Evolutionary conservation across 768 basidiomycete genomes (phyloP), one percentile per base, ranked within the genome.

Genomic region (Lactarius psammicola): DNA sequence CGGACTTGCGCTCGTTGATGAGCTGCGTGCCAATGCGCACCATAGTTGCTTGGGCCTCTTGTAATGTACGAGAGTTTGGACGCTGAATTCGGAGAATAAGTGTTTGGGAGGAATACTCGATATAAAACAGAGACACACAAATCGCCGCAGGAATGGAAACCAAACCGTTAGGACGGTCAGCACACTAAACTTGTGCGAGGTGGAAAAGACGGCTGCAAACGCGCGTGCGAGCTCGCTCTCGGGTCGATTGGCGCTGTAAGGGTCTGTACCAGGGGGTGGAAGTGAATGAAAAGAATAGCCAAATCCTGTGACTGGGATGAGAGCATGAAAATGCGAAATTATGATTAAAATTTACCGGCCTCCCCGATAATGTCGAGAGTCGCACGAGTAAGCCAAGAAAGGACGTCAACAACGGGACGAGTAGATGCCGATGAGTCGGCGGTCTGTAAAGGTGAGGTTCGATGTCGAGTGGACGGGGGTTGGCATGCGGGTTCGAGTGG

Each of bases 341-440:
- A 42, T 23, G 38, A 62, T 28, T 10, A 46, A 38, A 28, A 7
- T 74, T 51, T 69, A 80, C 86, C 87, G 7, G 90, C 87, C 42
- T 88, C 78, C 10, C 90, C 90, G 59, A 94, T 92, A 62, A 90
- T 83, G 68, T 93, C 92, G 10, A 93, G 78, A 4, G 90, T 91
- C 57, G 83, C 82, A 62, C 83, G 84, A 49, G 84, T 85, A 3
- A 92, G 77, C 84, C 86, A 90, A 4, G 79, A 76, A 42, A 88
- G 76, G 2, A 86, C 83, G 42, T 94, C 87, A 36, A 91, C 77
- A 8, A 75, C 75, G 23, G 57, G 64, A 53, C 58, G 64, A 7
- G 56, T 42, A 15, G 44, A 15, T 23, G 61, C 57, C 70, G 66
- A 20, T 67, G 66, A 5, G 62, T 69, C 65, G 31, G 56, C 30